phyloP scores from a whole-genome alignment of 2,329 filamentous ascomycete species.

The Lizonia empirigonia region DNA sequence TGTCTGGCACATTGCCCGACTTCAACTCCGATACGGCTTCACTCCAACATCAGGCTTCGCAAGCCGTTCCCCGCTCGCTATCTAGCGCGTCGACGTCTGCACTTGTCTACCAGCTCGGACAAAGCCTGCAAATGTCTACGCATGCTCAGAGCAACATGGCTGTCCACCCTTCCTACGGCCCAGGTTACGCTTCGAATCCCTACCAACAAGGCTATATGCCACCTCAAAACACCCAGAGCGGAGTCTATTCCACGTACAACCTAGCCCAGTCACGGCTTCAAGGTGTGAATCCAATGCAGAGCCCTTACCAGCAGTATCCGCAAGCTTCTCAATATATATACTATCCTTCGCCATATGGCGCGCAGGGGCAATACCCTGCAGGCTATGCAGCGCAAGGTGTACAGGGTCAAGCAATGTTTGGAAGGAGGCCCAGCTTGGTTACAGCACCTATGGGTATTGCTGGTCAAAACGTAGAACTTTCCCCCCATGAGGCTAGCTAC shows the following conservation, averaged over 20 bases:
- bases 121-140: conserved; percentile 45
- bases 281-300: conserved; percentile 29
- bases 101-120: conserved; percentile 49
- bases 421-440: conserved; percentile 37
- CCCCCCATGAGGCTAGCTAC: conserved; percentile 29
- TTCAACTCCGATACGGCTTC: conserved; percentile 33
- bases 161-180: conserved; percentile 34
- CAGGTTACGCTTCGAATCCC: conserved; percentile 33
- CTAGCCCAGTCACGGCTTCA: conserved; percentile 34
- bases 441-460: conserved; percentile 24
- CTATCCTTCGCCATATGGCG: conserved; percentile 42
- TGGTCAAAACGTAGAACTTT: conserved; percentile 29
- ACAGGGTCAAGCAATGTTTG: conserved; percentile 36
- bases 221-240: conserved; percentile 32
- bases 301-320: conserved; percentile 38
- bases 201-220: conserved; percentile 40
- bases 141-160: conserved; percentile 29
- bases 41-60: conserved; percentile 26
- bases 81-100: conserved; percentile 49
- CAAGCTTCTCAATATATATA: conserved; percentile 45
- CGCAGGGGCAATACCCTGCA: conserved; percentile 35
- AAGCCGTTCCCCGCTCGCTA: conserved; percentile 39
- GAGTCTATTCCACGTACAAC: conserved; percentile 31
- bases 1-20: conserved; percentile 46
- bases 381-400: conserved; percentile 32